Percentiles rank a stretch among this genome's conserved stretches.
Evolutionary conservation across 305 asterid species (phyloP).

Genomic region (Caryopteris hybrid): DNA sequence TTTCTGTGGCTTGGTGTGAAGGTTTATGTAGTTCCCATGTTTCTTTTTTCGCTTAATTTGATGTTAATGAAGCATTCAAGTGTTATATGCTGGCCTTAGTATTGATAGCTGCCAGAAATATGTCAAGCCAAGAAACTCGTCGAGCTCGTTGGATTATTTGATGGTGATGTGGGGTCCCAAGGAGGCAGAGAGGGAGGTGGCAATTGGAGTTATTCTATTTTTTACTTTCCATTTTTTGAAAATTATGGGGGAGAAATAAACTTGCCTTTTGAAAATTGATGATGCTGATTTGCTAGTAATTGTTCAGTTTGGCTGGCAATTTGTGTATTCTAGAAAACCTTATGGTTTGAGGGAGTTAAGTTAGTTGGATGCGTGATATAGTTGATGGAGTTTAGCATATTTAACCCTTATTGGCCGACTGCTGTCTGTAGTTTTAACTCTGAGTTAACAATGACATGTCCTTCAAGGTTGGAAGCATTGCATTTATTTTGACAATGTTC

Average conservation of each 20-base stretch:
- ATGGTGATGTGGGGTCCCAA: background rate
- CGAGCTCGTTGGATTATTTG: background rate
- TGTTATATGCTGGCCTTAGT: background rate
- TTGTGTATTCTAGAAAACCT: background rate
- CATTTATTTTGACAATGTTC: background rate
- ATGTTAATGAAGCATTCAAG: background rate
- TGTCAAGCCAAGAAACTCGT: background rate
- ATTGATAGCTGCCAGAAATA: background rate
- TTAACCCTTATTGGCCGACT: background rate
- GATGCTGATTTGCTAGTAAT: background rate
- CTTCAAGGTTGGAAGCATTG: background rate
- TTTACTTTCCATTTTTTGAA: background rate
- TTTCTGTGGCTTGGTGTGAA: conserved; percentile 4
- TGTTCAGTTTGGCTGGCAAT: background rate
- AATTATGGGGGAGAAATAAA: background rate
- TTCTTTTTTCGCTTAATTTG: background rate
- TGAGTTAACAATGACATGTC: background rate
- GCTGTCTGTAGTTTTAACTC: background rate
- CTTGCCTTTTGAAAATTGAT: background rate
- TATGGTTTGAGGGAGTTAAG: background rate
- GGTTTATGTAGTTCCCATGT: background rate
- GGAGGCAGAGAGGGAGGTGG: background rate
- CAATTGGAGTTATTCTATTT: background rate
- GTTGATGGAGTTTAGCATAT: background rate
- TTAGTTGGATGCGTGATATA: background rate